Conservation (phyloP, 2,329 filamentous ascomycete species). For the Periconia macrospinosa region DNA sequence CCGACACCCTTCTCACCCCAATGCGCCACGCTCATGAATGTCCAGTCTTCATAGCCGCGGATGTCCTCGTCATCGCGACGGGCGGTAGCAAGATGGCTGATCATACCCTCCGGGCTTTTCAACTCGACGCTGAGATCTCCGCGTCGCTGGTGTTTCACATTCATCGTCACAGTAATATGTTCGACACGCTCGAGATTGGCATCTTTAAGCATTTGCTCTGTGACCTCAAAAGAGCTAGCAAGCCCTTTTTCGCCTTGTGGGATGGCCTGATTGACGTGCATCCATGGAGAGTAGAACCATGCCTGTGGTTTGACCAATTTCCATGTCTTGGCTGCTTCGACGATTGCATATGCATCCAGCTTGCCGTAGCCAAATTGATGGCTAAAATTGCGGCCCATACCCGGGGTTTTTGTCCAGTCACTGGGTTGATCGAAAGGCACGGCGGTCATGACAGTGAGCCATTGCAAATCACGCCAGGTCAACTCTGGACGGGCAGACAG, state of each 20-base stretch:
- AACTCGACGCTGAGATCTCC: conserved; percentile 93
- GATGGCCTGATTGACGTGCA: conserved; percentile 82
- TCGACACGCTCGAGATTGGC: conserved; percentile 87
- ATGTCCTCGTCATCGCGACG: conserved; percentile 68
- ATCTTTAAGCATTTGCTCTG: conserved; percentile 73
- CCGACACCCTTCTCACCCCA: conserved; percentile 91
- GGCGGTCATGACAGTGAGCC: conserved; percentile 82
- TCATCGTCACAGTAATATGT: conserved; percentile 98
- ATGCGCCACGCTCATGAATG: conserved; percentile 97
- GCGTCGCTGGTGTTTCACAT: conserved; percentile 81
- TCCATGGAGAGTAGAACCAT: conserved; percentile 92
- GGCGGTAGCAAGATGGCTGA: conserved; percentile 80
- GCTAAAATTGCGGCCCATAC: conserved; percentile 81
- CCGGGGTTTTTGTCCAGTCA: conserved; percentile 77
- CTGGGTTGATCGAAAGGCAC: conserved; percentile 75
- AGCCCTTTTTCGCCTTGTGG: conserved; percentile 84
- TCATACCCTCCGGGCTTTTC: conserved; percentile 76
- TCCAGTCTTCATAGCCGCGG: conserved; percentile 88
- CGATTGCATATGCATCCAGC: conserved; percentile 81
- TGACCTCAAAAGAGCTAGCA: conserved; percentile 79
- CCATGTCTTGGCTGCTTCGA: conserved; percentile 85
- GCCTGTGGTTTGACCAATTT: conserved; percentile 90
- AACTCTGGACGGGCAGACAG: conserved; percentile 83
- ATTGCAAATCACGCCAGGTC: conserved; percentile 93
- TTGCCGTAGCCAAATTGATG: conserved; percentile 97